phyloP scores from a whole-genome alignment of 345 rosid species.

The Syzygium jambos region DNA sequence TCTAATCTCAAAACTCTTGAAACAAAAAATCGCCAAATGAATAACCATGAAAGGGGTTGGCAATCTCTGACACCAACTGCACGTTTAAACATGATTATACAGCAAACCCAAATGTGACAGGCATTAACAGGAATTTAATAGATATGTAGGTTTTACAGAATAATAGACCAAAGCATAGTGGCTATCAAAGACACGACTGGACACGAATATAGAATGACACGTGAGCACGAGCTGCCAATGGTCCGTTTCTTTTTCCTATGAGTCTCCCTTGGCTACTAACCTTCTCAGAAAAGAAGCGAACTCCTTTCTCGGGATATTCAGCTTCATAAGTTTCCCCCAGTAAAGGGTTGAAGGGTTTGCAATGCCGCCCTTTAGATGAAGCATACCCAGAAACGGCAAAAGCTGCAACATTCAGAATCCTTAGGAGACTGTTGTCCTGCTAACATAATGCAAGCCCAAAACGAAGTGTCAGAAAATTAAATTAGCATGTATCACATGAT shows the following conservation, averaged over 20 bases:
- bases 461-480: background rate
- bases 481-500: background rate
- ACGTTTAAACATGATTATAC: background rate
- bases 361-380: conserved; percentile 86
- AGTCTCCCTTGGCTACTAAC: conserved; percentile 20
- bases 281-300: conserved; percentile 97
- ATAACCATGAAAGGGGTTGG: background rate
- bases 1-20: background rate
- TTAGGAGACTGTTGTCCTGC: conserved; percentile 71
- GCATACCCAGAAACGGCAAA: conserved; percentile 98
- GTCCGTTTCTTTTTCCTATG: background rate
- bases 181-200: background rate
- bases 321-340: conserved; percentile 98
- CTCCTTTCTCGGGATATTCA: conserved; percentile 82
- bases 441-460: background rate
- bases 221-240: background rate
- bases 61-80: background rate
- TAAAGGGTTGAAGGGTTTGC: conserved; percentile 98
- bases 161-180: background rate
- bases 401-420: conserved; percentile 85
- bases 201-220: background rate
- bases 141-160: background rate
- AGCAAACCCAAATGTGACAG: background rate
- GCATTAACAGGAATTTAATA: background rate
- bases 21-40: background rate